Percentiles rank a stretch among this genome's conserved stretches.
Conservation (phyloP, 306 rosid species). For the Rosa chinensis region DNA sequence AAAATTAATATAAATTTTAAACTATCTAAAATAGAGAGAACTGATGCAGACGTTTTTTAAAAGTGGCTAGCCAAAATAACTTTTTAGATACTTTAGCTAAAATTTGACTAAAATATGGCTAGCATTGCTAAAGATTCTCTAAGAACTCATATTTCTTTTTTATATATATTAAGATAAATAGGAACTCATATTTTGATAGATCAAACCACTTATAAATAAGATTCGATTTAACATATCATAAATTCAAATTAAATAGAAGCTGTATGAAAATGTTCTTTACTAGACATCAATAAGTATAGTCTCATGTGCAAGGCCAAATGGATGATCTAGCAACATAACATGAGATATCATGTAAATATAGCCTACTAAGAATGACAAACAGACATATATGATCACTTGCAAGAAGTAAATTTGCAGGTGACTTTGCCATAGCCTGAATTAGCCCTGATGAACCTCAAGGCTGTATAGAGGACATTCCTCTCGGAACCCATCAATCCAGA, state of each 20-base stretch:
- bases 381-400: conserved; percentile 33
- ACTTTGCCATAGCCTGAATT: conserved; percentile 66
- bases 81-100: too few relatives aligned
- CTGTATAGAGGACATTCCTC: conserved; percentile 54
- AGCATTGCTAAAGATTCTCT: too few relatives aligned
- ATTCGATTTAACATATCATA: neutral
- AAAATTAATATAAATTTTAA: too few relatives aligned
- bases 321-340: neutral
- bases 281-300: neutral
- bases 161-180: too few relatives aligned
- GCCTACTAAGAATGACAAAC: neutral
- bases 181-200: neutral
- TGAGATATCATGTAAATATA: neutral
- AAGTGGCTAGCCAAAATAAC: too few relatives aligned
- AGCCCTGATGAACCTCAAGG: conserved; percentile 64
- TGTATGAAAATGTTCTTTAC: neutral
- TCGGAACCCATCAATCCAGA: conserved; percentile 68
- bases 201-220: neutral
- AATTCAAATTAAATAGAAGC: neutral
- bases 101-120: too few relatives aligned
- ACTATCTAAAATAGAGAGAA: too few relatives aligned
- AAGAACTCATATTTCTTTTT: too few relatives aligned
- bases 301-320: neutral
- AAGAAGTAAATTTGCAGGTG: conserved; percentile 70
- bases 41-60: too few relatives aligned